A percentile compares a stretch with the other conserved stretches of the same genome.
phyloP scores from a whole-genome alignment of 805 yeast genomes.

The Myxozyma kluyveri region DNA sequence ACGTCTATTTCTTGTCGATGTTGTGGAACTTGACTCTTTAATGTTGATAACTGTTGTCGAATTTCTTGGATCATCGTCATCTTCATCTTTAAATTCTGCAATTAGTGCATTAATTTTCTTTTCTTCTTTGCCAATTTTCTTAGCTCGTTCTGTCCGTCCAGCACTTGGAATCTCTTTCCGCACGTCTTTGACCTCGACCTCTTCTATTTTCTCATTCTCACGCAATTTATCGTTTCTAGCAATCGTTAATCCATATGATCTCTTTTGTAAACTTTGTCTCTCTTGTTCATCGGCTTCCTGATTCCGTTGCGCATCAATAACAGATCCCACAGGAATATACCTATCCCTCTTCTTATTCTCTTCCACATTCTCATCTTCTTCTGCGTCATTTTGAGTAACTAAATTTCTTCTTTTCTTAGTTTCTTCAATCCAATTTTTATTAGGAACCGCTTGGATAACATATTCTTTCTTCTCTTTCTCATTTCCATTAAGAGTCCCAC shows the following conservation, averaged over 20 bases:
- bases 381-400: constrained; percentile 11
- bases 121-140: constrained; percentile 12
- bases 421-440: constrained; percentile 27
- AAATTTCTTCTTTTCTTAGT: constrained; percentile 5
- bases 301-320: constrained; percentile 19
- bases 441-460: constrained; percentile 24
- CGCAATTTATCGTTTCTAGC: not conserved
- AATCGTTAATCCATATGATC: constrained; percentile 14
- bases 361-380: constrained; percentile 16
- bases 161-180: not conserved
- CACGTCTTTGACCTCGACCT: not conserved
- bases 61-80: constrained; percentile 1
- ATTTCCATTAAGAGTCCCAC: constrained; percentile 6
- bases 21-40: constrained; percentile 1
- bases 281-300: constrained; percentile 25
- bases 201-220: not conserved
- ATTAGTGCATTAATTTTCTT: constrained; percentile 6
- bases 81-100: constrained; percentile 20
- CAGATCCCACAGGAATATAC: constrained; percentile 22
- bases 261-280: constrained; percentile 3
- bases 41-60: constrained; percentile 5
- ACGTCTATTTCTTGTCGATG: not conserved
- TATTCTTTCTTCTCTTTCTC: constrained; percentile 4
- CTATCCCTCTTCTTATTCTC: constrained; percentile 8
- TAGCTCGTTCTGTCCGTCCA: not conserved